Percentiles rank a stretch among this genome's conserved stretches.
Evolutionary conservation across 805 yeast species (phyloP).

Genomic region (Yarrowia sp.): DNA sequence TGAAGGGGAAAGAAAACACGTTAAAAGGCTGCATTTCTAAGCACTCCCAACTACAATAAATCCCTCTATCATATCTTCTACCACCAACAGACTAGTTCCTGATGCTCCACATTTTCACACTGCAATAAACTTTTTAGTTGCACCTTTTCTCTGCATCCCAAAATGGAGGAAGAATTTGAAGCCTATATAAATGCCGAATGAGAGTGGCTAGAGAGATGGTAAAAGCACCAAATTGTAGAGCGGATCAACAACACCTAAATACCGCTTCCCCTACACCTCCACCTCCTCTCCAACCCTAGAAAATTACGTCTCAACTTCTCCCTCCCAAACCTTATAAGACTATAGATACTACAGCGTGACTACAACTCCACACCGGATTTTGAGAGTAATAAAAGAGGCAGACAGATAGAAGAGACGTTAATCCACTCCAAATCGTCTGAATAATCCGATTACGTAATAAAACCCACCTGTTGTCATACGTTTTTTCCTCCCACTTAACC

Average conservation of each 20-base stretch:
- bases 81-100: not conserved
- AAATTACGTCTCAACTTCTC: too few relatives aligned
- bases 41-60: too few relatives aligned
- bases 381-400: not conserved
- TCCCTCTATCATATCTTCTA: too few relatives aligned
- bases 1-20: too few relatives aligned
- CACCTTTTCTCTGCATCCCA: conserved; percentile 35
- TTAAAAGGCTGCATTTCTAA: too few relatives aligned
- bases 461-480: too few relatives aligned
- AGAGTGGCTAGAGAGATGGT: not conserved
- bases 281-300: too few relatives aligned
- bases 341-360: conserved; percentile 26
- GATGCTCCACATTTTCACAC: conserved; percentile 24
- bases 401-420: not conserved
- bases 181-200: too few relatives aligned
- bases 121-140: conserved; percentile 7
- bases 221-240: too few relatives aligned
- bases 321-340: not conserved
- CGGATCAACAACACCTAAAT: too few relatives aligned
- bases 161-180: not conserved
- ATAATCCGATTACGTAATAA: not conserved
- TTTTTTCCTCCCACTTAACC: not conserved
- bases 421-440: not conserved
- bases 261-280: too few relatives aligned
- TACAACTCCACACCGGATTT: conserved; percentile 1